Evolutionary conservation across 768 basidiomycete genomes (phyloP), one percentile per base, ranked within the genome.

Genomic region (Suillus fuscotomentosus): DNA sequence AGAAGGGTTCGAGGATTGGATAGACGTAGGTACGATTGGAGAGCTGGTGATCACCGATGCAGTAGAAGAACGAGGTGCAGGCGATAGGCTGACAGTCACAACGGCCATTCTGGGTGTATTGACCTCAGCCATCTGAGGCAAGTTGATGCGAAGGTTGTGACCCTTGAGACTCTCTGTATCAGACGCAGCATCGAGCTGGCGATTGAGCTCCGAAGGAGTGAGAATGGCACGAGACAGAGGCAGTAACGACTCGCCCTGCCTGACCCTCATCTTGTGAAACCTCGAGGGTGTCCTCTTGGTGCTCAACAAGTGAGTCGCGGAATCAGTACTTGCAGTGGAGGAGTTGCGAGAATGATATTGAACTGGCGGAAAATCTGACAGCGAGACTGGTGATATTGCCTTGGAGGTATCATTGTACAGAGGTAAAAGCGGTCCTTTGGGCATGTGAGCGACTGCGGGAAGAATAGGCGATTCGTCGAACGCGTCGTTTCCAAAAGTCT

Each of bases 401-500:
- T 51, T 22, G 15, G 59, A 39, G 27, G 6, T 60, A 42, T 14
- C 53, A 15, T 53, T 60, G 45, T 66, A 24, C 14, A 63, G n/a
- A n/a, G 65, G 60, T 14, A 63, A 11, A 27, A 31, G 14, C 1
- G 54, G n/a, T 42, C 60, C 65, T 24, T 50, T 57, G 24, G 57
- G 36, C 54, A 60, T 63, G 66, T 54, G 38, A 31, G 65, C 34
- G 8, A 31, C 48, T 4, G 50, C 62, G 4, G 69, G 67, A 31
- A 4, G 55, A 15, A 64, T n/a, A 4, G 66, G 74, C 1, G 69
- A 72, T 66, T 71, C 72, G 22, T 60, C 48, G 15, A 69, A 71
- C 3, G 71, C 70, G 9, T 65, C 50, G 43, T 76, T 68, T 47
- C 72, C 70, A 39, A 73, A 77, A 20, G 60, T 70, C 63, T 65